phyloP scores from a whole-genome alignment of 2,329 filamentous ascomycete species.

The Talaromyces sp. region DNA sequence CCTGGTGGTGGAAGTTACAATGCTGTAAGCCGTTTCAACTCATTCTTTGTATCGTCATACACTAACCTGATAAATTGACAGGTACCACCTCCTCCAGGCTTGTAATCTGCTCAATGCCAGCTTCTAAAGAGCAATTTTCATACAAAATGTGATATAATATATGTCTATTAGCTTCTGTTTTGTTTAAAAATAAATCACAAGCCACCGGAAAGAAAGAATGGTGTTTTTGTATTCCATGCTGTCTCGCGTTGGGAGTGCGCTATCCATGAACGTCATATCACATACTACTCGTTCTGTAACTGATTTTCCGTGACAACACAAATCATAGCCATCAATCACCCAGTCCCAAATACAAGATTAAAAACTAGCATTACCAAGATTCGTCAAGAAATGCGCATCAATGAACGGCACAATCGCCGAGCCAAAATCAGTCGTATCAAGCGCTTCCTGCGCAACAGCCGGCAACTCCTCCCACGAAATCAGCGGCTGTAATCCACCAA shows the following conservation, averaged over 20 bases:
- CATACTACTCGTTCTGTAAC: neutral
- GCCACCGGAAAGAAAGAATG: neutral
- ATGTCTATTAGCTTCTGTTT: neutral
- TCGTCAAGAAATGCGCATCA: conserved; percentile 45
- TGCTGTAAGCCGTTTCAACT: conserved; percentile 52
- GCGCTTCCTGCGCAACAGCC: conserved; percentile 39
- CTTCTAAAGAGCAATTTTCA: neutral
- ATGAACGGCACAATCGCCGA: conserved; percentile 48
- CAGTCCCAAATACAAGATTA: conserved; percentile 17
- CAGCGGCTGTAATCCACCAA: conserved; percentile 46
- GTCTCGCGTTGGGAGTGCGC: neutral
- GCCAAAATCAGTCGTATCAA: conserved; percentile 48
- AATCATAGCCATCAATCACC: neutral
- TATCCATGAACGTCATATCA: neutral
- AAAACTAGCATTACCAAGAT: conserved; percentile 40
- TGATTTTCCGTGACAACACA: neutral
- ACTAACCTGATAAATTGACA: conserved; percentile 21
- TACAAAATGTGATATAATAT: neutral
- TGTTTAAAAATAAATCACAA: neutral
- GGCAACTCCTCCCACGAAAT: conserved; percentile 52
- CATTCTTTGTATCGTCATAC: neutral
- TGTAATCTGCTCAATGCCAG: conserved; percentile 28
- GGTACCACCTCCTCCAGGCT: conserved; percentile 52
- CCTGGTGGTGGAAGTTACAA: conserved; percentile 57
- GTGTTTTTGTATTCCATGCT: neutral